Base-by-base conservation (phyloP, 371 early-diverging fungal species). In the Circinella minor region DNA sequence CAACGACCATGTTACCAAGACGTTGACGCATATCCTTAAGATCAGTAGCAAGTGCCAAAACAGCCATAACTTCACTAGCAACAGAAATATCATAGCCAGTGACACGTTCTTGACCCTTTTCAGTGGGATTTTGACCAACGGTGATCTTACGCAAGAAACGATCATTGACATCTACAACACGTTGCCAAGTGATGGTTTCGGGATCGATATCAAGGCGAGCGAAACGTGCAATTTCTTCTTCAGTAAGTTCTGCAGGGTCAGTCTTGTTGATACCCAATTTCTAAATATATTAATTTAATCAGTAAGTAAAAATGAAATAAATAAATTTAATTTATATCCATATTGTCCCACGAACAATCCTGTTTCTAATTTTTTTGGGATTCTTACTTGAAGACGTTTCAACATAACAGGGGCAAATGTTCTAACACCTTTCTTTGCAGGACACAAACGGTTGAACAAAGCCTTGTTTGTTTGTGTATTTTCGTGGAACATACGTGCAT, bases 51-150 rank as follows among this genome's bases (percentile, higher is more conserved):
- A 98, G 83, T 4, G 98, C 98, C 59, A 98, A 81, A 11, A 98
- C 94, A 9, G 98, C 98, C 98, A 98, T 98, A 74, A 95, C 92
- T 81, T 98, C 98, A 76, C 93, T 93, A n/a, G 97, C 98, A 36
- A 98, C 98, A 7, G 97, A 84, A 70, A 98, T 98, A 78, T 98
- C 98, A 74, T 93, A 98, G 6, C 98, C 97, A 18, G 98, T 98
- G 72, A 89, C 78, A 49, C 98, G 89, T 63, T 89, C 87, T 71
- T 90, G 87, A 9, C 96, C 96, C 78, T 93, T 88, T 80, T 97
- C 98, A 47, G 96, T 93, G 4, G 90, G 77, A 8, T 91, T 92
- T 76, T 93, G 91, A 11, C 98, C 98, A 54, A 98, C 88, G 13
- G 91, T 93, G 67, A 98, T 92, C 70, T 89, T 86, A 55, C 98